phyloP scores from a whole-genome alignment of 2,329 filamentous ascomycete genomes.

The Penicillium sp. region DNA sequence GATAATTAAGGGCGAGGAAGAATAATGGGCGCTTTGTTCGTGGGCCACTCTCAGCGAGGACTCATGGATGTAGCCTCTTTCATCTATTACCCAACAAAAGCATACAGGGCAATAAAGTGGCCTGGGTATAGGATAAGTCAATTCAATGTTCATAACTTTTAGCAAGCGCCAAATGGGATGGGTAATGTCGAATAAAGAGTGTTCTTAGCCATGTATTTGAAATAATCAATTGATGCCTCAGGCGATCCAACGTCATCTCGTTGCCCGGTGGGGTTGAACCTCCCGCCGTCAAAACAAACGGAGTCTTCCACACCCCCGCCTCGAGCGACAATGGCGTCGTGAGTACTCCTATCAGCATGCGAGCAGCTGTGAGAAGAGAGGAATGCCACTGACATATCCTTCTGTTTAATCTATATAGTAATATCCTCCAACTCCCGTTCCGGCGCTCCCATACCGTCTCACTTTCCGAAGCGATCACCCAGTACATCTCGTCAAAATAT shows the following conservation, averaged over 20 bases:
- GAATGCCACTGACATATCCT: background rate
- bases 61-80: background rate
- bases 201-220: background rate
- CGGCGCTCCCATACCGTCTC: conserved; percentile 77
- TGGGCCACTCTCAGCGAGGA: background rate
- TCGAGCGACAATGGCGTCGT: conserved; percentile 36
- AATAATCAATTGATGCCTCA: conserved; percentile 20
- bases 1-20: background rate
- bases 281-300: conserved; percentile 32
- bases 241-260: conserved; percentile 30
- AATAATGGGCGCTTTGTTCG: background rate
- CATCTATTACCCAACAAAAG: background rate
- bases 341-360: conserved; percentile 12
- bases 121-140: background rate
- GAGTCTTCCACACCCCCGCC: conserved; percentile 10
- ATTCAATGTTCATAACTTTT: background rate
- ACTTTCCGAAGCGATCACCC: conserved; percentile 77
- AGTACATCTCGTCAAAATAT: conserved; percentile 98
- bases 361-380: background rate
- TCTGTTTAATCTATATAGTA: conserved; percentile 27
- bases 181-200: background rate
- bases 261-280: conserved; percentile 31
- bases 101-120: background rate
- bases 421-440: conserved; percentile 74
- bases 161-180: background rate